Percentiles rank a stretch among this genome's conserved stretches.
Evolutionary conservation across 345 rosid genomes (phyloP).

Genomic region (Noccaea bulbosa): DNA sequence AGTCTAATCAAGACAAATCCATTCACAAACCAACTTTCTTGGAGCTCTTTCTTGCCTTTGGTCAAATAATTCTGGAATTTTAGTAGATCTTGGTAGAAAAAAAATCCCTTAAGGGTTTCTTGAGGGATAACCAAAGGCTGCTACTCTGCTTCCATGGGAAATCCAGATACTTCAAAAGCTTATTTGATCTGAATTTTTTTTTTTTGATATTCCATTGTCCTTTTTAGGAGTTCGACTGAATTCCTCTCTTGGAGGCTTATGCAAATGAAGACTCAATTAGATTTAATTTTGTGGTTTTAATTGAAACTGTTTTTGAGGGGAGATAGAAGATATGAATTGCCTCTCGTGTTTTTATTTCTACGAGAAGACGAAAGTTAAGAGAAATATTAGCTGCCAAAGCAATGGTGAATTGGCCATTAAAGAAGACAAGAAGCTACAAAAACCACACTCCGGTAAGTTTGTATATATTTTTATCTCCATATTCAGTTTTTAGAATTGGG

Average conservation of each 20-base stretch:
- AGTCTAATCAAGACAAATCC: too few species aligned
- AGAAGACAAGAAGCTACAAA: constrained; percentile 1
- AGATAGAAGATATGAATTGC: background rate
- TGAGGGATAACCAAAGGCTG: background rate
- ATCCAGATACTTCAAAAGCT: background rate
- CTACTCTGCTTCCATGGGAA: background rate
- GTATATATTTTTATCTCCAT: background rate
- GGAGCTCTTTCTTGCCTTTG: background rate
- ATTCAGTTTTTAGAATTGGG: background rate
- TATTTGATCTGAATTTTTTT: background rate
- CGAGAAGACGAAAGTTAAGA: background rate
- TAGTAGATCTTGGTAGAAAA: background rate
- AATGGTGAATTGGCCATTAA: background rate
- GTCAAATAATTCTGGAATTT: background rate
- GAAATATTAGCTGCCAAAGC: background rate
- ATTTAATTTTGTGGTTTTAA: background rate
- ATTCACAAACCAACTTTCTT: background rate
- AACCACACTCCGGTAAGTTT: constrained; percentile 3
- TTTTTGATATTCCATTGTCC: background rate
- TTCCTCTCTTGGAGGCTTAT: background rate
- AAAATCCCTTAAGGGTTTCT: background rate
- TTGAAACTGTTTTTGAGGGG: background rate
- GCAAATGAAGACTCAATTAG: background rate
- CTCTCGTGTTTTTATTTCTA: background rate
- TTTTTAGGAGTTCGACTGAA: background rate